Evolutionary conservation across 495 filamentous ascomycete species (phyloP).

Genomic region (Penicillium goetzii): DNA sequence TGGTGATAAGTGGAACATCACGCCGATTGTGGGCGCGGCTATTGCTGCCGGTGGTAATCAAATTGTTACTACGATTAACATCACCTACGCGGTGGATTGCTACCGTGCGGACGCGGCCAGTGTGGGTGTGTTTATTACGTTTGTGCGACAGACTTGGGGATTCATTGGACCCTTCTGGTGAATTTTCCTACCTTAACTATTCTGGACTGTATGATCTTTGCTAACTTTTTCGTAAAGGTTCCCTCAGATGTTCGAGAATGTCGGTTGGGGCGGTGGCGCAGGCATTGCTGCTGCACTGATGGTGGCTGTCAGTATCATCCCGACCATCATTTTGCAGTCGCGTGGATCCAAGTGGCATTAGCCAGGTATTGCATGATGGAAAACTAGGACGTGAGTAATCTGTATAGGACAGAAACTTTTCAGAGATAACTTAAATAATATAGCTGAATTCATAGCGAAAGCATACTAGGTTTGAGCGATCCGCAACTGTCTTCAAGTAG

Average conservation of each 20-base stretch:
- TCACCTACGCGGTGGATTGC: conserved; percentile 61
- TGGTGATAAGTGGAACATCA: conserved; percentile 48
- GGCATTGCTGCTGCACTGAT: conserved; percentile 49
- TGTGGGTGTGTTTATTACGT: conserved; percentile 61
- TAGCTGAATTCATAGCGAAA: not conserved
- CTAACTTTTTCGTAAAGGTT: conserved; percentile 40
- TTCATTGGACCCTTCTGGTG: conserved; percentile 65
- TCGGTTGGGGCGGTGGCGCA: conserved; percentile 47
- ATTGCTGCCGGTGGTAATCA: conserved; percentile 59
- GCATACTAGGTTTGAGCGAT: not conserved
- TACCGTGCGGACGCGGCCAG: conserved; percentile 52
- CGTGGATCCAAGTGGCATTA: conserved; percentile 33
- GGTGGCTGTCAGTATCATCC: conserved; percentile 49
- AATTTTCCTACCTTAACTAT: not conserved
- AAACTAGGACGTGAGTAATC: not conserved
- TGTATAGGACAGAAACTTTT: not conserved
- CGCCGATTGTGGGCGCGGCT: conserved; percentile 54
- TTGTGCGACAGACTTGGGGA: conserved; percentile 58
- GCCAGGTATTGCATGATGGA: not conserved
- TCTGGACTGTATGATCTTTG: not conserved
- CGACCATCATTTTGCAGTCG: conserved; percentile 47
- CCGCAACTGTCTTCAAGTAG: not conserved
- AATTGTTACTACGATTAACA: conserved; percentile 58
- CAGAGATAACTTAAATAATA: not conserved
- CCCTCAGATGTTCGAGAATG: conserved; percentile 52